These are phyloP conservation scores for Suillus alpinus DNA, from an alignment of 768 basidiomycete genomes.

Conservation along the genomic window DNA sequence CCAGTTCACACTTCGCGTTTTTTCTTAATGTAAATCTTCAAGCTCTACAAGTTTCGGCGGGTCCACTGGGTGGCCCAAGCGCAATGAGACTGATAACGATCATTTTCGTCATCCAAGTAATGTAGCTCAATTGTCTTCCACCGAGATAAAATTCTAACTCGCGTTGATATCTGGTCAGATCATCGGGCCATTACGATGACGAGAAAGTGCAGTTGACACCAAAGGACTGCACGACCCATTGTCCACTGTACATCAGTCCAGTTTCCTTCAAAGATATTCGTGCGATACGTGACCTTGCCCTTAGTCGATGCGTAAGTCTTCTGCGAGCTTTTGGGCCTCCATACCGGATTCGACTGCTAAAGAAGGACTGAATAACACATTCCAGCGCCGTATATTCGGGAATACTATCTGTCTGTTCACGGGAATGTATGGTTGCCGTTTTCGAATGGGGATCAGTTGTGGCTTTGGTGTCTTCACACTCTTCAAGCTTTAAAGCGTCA, in stretches of 20 bases:
- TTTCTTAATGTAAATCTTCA: constrained; percentile 77
- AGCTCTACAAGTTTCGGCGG: constrained; percentile 82
- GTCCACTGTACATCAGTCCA: constrained; percentile 84
- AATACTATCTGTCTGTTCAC: constrained; percentile 97
- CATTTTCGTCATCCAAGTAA: constrained; percentile 80
- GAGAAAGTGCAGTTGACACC: constrained; percentile 94
- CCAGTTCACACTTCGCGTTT: constrained; percentile 46
- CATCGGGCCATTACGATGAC: constrained; percentile 93
- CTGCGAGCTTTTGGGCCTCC: constrained; percentile 77
- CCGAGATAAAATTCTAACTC: constrained; percentile 83
- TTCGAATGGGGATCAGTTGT: constrained; percentile 82
- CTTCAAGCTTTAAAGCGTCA: constrained; percentile 48
- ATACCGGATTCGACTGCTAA: constrained; percentile 79
- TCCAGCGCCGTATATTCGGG: constrained; percentile 94
- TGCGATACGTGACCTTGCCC: constrained; percentile 78
- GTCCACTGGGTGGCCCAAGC: constrained; percentile 57
- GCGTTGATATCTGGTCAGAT: constrained; percentile 82
- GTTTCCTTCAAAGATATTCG: constrained; percentile 69
- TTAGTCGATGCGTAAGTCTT: constrained; percentile 89
- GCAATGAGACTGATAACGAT: not conserved
- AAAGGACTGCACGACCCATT: constrained; percentile 88
- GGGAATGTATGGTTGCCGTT: constrained; percentile 85
- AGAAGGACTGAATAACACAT: constrained; percentile 90
- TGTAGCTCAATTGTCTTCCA: constrained; percentile 43
- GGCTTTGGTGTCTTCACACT: constrained; percentile 92